These are phyloP conservation scores for Cladorrhinum sp. DNA, from an alignment of 2,329 filamentous ascomycete genomes.

Conservation along the genomic window DNA sequence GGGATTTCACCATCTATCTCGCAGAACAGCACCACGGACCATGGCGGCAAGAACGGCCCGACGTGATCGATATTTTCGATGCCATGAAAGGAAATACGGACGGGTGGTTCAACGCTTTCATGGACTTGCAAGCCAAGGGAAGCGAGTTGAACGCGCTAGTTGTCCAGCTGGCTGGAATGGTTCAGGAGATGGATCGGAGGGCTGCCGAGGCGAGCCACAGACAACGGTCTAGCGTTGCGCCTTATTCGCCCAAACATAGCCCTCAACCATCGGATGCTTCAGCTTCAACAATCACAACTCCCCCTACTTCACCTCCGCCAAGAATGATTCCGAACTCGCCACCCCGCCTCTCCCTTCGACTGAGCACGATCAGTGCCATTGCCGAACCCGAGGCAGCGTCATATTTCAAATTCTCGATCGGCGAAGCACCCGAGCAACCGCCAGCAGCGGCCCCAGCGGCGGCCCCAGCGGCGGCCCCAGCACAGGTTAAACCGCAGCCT, in stretches of 20 bases:
- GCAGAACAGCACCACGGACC: conserved; percentile 59
- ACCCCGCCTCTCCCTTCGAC: conserved; percentile 27
- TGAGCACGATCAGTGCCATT: conserved; percentile 25
- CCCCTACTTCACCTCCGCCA: conserved; percentile 23
- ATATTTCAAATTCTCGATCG: conserved; percentile 28
- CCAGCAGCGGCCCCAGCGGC: not conserved
- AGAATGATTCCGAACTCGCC: conserved; percentile 24
- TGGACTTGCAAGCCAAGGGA: conserved; percentile 70
- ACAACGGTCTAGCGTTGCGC: conserved; percentile 47
- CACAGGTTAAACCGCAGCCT: not conserved
- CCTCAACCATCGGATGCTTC: conserved; percentile 26
- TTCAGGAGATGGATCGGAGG: conserved; percentile 81
- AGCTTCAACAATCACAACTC: conserved; percentile 24
- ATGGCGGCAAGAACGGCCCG: conserved; percentile 59
- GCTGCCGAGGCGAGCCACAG: conserved; percentile 79
- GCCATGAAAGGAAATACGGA: conserved; percentile 93
- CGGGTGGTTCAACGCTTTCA: conserved; percentile 81
- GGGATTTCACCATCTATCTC: conserved; percentile 75
- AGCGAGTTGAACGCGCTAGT: conserved; percentile 67
- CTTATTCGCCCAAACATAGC: conserved; percentile 27
- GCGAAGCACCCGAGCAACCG: not conserved
- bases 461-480: not conserved
- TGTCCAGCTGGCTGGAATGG: conserved; percentile 69
- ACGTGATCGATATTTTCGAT: conserved; percentile 69
- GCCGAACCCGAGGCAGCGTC: conserved; percentile 17